Evolutionary conservation across 1,284 basidiomycete genomes (phyloP).

Genomic region (Ustilago cynodontis): DNA sequence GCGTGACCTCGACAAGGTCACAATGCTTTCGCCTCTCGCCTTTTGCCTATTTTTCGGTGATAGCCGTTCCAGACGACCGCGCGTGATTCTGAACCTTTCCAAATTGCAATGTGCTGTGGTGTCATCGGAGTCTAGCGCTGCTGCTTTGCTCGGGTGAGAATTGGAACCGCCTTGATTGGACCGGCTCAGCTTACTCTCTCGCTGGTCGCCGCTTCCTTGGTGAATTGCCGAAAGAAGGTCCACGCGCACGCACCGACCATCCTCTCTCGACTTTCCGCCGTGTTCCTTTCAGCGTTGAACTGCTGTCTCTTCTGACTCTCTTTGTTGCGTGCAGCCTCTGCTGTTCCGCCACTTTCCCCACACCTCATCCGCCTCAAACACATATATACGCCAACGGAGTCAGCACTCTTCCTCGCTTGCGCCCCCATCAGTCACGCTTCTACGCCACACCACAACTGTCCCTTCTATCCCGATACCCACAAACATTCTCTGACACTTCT

Average conservation of each 20-base stretch:
- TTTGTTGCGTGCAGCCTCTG: constrained; percentile 1
- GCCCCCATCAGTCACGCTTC: constrained; percentile 16
- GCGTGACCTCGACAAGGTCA: neutral
- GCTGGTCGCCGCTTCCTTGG: neutral
- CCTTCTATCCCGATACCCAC: constrained; percentile 14
- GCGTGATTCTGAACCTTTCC: neutral
- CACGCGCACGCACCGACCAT: constrained; percentile 13
- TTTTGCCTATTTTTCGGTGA: no score
- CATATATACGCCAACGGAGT: constrained; percentile 9
- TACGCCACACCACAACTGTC: constrained; percentile 19
- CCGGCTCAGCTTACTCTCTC: neutral
- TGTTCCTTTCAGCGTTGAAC: neutral
- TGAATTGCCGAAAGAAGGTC: neutral
- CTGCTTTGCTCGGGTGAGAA: neutral
- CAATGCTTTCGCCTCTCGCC: neutral
- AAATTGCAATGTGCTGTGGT: neutral
- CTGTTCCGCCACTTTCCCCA: constrained; percentile 16
- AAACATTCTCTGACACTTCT: neutral
- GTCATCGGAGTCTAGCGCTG: constrained; percentile 2
- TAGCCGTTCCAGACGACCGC: neutral
- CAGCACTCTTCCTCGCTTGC: neutral
- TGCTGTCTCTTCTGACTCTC: neutral
- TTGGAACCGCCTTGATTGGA: neutral
- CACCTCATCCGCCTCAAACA: no score
- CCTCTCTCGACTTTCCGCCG: neutral